Percentiles rank a stretch among this genome's conserved stretches.
phyloP scores from a whole-genome alignment of 129 eudicot species.

The Artemisia argyi region DNA sequence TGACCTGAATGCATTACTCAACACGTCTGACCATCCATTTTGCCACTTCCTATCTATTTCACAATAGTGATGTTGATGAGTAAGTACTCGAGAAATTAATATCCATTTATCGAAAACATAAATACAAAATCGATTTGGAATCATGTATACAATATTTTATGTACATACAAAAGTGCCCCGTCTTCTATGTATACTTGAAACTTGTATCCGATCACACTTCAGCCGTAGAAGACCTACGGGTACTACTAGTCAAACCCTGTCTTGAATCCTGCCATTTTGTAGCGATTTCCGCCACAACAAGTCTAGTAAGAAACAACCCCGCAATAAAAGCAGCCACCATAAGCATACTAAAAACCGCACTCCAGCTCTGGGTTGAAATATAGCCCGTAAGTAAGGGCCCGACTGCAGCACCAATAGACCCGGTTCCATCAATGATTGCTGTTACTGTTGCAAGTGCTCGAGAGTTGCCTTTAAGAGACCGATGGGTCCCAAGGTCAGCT shows the following conservation, averaged over 20 bases:
- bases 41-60: too few species aligned
- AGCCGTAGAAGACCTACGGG: constrained; percentile 26
- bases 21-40: too few species aligned
- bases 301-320: constrained; percentile 81
- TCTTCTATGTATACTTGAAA: background rate
- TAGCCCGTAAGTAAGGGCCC: constrained; percentile 93
- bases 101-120: constrained; percentile 9
- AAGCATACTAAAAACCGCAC: constrained; percentile 80
- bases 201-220: constrained; percentile 39
- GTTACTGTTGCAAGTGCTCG: constrained; percentile 93
- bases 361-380: constrained; percentile 78
- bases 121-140: constrained; percentile 23
- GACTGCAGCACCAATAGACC: constrained; percentile 93
- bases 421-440: constrained; percentile 93
- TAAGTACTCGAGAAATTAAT: background rate
- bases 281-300: constrained; percentile 70
- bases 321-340: constrained; percentile 75
- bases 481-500: constrained; percentile 92
- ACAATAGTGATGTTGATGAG: background rate
- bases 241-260: constrained; percentile 17
- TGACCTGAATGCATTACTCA: too few species aligned
- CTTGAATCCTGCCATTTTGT: constrained; percentile 53
- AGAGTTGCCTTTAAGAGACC: constrained; percentile 79
- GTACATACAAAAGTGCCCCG: constrained; percentile 23
- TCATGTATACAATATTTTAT: constrained; percentile 12